Evolutionary conservation across 2,329 filamentous ascomycete species (phyloP), one percentile per base, ranked within the genome.

Genomic region (Fusarium metavorans): DNA sequence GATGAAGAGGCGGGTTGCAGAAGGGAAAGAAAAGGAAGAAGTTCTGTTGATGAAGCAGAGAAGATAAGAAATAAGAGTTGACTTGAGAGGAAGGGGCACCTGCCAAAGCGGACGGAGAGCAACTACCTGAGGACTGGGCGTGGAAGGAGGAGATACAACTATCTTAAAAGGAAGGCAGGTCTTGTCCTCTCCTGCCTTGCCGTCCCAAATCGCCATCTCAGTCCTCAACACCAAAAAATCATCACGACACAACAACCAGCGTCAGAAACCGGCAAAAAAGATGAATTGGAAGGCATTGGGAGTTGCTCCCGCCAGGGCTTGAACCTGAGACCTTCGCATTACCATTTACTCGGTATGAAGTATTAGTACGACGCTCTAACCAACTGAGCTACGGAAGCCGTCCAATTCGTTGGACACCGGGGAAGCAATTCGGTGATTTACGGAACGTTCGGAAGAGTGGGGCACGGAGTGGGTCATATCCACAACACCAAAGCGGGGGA

Each of bases 321-420:
- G 77, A 79, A 79, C 77, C 77, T 77, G 77, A 78, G 77, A 77
- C 77, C 77, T 77, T 79, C 77, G 77, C 77, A 79, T 79, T 30
- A 79, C 77, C 63, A 45, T 59, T 73, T 56, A 73, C 69, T 77
- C 64, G 37, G 64, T 64, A 56, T 61, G 65, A 70, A 79, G 71
- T 79, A 79, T 79, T 78, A 78, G 77, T 78, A 78, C 77, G 76
- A 78, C 75, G 77, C 77, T 78, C 77, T 78, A 78, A 78, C 77
- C 77, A 78, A 78, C 77, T 78, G 77, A 79, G 77, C 77, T 78
- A 78, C 76, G 77, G 77, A 79, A 79, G 77, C 78, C 77, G 23
- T 75, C 70, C 66, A 66, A 74, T 74, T 77, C 60, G 62, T 41
- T 78, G 32, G 0, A 5, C 6, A 0, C 2, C 0, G 0, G 0